phyloP scores from a whole-genome alignment of 257 asterid genomes.

The Coffea eugenioides region DNA sequence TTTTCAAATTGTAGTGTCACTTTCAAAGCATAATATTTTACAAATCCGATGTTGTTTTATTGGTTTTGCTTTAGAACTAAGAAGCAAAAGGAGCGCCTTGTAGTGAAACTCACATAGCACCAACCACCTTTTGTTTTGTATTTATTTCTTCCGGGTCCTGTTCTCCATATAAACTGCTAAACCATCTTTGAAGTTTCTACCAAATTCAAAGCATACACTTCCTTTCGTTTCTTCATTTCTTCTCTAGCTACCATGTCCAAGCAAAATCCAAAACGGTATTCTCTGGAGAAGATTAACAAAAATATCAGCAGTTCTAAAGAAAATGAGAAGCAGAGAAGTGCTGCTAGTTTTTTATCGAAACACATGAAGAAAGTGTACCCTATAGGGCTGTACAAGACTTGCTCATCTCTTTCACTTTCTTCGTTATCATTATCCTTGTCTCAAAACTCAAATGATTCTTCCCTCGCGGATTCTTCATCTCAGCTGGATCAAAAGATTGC shows the following conservation, averaged over 20 bases:
- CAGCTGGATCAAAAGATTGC: constrained; percentile 58
- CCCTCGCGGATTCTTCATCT: constrained; percentile 47
- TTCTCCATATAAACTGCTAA: constrained; percentile 25
- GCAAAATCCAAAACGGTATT: constrained; percentile 35
- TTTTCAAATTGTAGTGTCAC: constrained; percentile 34
- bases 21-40: constrained; percentile 39
- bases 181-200: constrained; percentile 21
- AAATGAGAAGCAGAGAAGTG: constrained; percentile 44
- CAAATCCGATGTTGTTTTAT: constrained; percentile 47
- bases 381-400: constrained; percentile 53
- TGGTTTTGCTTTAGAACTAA: constrained; percentile 51
- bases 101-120: constrained; percentile 52
- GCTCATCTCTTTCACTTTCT: constrained; percentile 68
- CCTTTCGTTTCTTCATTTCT: constrained; percentile 8
- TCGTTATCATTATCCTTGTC: constrained; percentile 68
- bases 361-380: constrained; percentile 72
- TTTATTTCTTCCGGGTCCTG: neutral
- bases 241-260: constrained; percentile 45
- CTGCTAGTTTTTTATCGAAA: constrained; percentile 42
- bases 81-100: constrained; percentile 27
- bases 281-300: constrained; percentile 38
- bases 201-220: constrained; percentile 13
- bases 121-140: constrained; percentile 36
- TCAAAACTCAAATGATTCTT: constrained; percentile 70
- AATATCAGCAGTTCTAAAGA: constrained; percentile 36